Base-by-base conservation (phyloP, 163 green algal genomes). In the Volvox carteri region DNA sequence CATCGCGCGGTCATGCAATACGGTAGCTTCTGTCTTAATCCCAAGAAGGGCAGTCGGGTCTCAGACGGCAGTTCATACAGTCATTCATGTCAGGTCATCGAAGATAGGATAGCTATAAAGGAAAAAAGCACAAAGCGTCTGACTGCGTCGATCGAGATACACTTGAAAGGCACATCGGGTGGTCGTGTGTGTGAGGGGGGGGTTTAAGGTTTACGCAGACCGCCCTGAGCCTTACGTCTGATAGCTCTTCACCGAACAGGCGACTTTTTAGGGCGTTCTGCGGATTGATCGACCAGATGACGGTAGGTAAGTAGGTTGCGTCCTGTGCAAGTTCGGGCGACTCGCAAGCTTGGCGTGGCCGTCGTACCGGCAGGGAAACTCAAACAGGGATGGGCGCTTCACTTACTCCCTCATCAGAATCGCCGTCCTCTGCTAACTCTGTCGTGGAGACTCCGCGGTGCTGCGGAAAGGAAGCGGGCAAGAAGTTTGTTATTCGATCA, bases 381-480 rank as follows among this genome's bases (percentile, higher is more conserved):
- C 41, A 52, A 78, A 78, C 70, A 54, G 18, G 23, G 6, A 58
- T 78, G 4, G 70, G 70, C 39, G 70, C 14, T 56, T 78, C 42
- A 84, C 75, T 84, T 84, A 84, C 75, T 84, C 75, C 75, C 23
- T 84, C 75, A 56, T 84, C 75, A n/a, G 8, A 30, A 33, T 84
- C 75, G 75, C 75, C 75, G 12, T 84, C 75, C 50, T 84, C 75
- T 35, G 48, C 46, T 48, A 68, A 52, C 33, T 84, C 75, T 72
- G 75, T 84, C 21, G 75, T 39, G 14, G 75, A 50, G 33, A 50
- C 46, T 33, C 75, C 75, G 1, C 75, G 75, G 30, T 84, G 75
- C 75, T 84, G 75, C 75, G 30, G 33, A 9, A 30, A 50, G 14
- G 35, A 54, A 48, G n/a, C n/a, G 65, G 8, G 39, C 41, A 50